Conservation (phyloP, 179 eudicot genomes). For the Silene coronaria region DNA sequence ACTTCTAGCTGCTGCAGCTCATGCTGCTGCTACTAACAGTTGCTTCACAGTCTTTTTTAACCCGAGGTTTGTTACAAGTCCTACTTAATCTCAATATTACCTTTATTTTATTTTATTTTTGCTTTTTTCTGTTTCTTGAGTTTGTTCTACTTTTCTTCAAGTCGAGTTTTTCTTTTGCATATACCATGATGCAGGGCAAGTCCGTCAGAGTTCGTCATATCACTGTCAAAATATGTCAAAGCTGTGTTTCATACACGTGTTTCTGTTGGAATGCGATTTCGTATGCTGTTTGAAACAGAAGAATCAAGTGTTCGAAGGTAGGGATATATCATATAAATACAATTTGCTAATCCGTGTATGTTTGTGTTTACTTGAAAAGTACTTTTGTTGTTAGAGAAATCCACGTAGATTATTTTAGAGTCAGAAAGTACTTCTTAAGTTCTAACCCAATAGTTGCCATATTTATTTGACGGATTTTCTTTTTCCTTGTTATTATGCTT, state of each 20-base stretch:
- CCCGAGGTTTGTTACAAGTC: conserved; percentile 55
- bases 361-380: not conserved
- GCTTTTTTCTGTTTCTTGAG: not conserved
- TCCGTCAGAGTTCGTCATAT: conserved; percentile 93
- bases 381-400: not conserved
- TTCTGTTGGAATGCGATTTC: conserved; percentile 98
- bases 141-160: not conserved
- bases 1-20: conserved; percentile 98
- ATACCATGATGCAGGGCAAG: conserved; percentile 62
- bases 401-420: not conserved
- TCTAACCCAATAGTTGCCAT: not conserved
- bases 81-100: not conserved
- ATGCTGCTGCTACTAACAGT: conserved; percentile 97
- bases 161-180: conserved; percentile 19
- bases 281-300: conserved; percentile 99
- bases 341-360: not conserved
- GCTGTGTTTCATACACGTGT: conserved; percentile 97
- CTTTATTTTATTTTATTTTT: not conserved
- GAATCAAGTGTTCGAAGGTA: conserved; percentile 99
- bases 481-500: not conserved
- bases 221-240: conserved; percentile 83
- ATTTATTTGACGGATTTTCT: not conserved
- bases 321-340: not conserved
- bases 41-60: conserved; percentile 88
- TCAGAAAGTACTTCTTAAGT: not conserved